Base-by-base conservation (phyloP, 305 asterid genomes). In the Euphrasia arctica region DNA sequence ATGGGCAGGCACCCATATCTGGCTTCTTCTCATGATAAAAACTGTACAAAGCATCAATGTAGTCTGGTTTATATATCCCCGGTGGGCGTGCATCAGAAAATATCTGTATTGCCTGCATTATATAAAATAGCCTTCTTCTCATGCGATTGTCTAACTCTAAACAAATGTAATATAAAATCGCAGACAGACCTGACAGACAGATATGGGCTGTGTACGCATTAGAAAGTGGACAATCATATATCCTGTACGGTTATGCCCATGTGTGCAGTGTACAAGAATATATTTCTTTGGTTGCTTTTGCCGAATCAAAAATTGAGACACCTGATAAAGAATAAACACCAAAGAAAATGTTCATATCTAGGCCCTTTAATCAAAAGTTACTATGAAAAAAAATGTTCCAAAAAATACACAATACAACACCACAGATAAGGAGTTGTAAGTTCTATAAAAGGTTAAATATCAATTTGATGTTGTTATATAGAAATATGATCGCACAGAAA, bases 221-320 rank as follows among this genome's bases (percentile, higher is more conserved):
- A 93, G 96, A 82, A 79, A 93, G 74, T 93, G 97, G 74, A 85
- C 76, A 54, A 90, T 86, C 99, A 93, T 93, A 77, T 72, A 93
- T 69, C 99, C 99, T 18, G 99, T 93, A 64, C 97, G 95, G 69
- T 93, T 93, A 78, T 93, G 97, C 68, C 99, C 97, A 77, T 93
- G 99, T 0, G 99, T 93, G 82, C 99, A 93, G 72, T 93, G 99
- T 45, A 90, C 97, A 69, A 93, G 82, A 74, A 90, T 79, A 74
- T 79, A 70, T 65, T 93, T 93, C 73, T 85, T 86, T 7, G 82
- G 67, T 34, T 75, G 89, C 78, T 79, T 88, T 58, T 90, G 96
- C 61, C 93, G 83, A 28, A 76, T 64, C 74, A 86, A 78, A 74
- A 90, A 93, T 74, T 84, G 87, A 32, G 69, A 65, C 61, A 82